Percentiles rank a stretch among this genome's conserved stretches.
Evolutionary conservation across 2,329 filamentous ascomycete genomes (phyloP).

Genomic region (Pestalotiopsis sp.): DNA sequence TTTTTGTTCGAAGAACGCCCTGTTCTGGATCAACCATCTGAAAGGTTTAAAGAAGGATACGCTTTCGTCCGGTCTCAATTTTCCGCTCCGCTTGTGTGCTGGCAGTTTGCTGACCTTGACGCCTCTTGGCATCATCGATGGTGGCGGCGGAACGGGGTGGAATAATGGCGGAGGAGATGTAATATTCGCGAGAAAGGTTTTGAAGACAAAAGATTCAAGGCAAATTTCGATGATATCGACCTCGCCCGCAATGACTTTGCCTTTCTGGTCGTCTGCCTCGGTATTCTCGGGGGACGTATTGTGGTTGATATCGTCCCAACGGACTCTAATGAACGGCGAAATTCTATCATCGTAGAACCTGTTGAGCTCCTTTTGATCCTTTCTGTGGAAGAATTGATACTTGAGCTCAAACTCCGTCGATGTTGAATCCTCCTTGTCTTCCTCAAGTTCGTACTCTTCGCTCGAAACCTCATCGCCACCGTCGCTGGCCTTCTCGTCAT

Average conservation of each 20-base stretch:
- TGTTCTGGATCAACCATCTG: conserved; percentile 3
- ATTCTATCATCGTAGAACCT: neutral
- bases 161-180: too few species aligned
- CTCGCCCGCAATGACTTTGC: neutral
- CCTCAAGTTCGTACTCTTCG: neutral
- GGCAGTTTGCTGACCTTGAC: too few species aligned
- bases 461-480: neutral
- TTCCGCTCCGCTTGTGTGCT: neutral
- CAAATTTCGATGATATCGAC: neutral
- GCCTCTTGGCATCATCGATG: neutral
- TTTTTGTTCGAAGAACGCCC: neutral
- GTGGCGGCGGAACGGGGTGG: neutral
- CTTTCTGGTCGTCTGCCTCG: neutral
- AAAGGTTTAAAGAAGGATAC: conserved; percentile 1
- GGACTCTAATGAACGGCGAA: neutral
- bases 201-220: neutral
- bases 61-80: neutral
- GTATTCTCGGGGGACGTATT: neutral
- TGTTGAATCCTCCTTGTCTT: neutral
- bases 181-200: neutral
- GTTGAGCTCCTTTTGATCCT: neutral
- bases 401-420: neutral
- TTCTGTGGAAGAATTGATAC: neutral
- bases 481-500: neutral
- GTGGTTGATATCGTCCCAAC: neutral